A percentile compares a stretch with the other conserved stretches of the same genome.
These are phyloP conservation scores for Aspergillus conjunctus DNA, from an alignment of 495 filamentous ascomycete genomes.

Conservation along the genomic window DNA sequence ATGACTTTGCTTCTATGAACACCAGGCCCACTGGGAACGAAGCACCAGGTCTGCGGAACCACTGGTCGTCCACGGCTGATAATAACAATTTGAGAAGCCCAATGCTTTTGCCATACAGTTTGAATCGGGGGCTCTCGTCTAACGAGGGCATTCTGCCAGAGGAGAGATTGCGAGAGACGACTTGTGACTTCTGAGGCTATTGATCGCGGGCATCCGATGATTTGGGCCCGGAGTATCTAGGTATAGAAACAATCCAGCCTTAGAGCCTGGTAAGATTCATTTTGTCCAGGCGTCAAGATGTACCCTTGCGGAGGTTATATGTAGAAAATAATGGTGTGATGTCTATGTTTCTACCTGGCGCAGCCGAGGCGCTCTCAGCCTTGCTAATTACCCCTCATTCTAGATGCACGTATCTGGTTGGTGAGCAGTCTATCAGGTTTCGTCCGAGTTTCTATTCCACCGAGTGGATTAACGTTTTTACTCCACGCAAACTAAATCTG, in stretches of 20 bases:
- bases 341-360: no score
- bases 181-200: not conserved
- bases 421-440: no score
- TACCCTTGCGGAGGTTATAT: not conserved
- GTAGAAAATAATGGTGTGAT: not conserved
- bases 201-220: not conserved
- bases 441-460: no score
- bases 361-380: no score
- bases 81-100: not conserved
- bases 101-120: not conserved
- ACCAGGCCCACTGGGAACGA: not conserved
- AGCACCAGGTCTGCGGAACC: not conserved
- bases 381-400: no score
- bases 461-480: no score
- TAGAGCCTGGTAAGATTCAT: not conserved
- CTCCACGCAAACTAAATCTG: no score
- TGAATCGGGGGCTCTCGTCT: not conserved
- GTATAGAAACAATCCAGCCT: not conserved
- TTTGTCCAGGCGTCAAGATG: not conserved
- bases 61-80: slow-evolving; percentile 1
- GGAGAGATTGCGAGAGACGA: not conserved
- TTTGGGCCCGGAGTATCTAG: not conserved
- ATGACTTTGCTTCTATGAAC: not conserved
- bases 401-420: no score
- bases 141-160: not conserved